Evolutionary conservation across 2,329 filamentous ascomycete genomes (phyloP).

Genomic region (Fusarium caatingaense): DNA sequence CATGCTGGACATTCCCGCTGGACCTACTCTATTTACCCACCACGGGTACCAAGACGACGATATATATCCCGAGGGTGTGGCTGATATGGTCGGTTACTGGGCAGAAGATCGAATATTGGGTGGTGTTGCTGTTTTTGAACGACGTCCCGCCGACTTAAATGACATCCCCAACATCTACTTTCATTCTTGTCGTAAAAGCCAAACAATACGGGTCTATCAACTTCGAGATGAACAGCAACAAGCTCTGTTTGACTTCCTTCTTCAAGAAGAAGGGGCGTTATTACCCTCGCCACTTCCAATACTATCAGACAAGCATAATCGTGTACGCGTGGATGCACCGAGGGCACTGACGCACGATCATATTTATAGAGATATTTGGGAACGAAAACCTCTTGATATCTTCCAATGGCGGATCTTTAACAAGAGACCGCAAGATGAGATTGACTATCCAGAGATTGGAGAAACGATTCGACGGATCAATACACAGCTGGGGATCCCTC

Average conservation of each 20-base stretch:
- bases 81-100: conserved; percentile 30
- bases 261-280: not conserved
- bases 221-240: conserved; percentile 24
- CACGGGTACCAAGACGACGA: conserved; percentile 24
- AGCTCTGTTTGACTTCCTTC: conserved; percentile 11
- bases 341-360: conserved; percentile 8
- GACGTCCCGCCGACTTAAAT: not conserved
- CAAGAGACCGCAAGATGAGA: conserved; percentile 20
- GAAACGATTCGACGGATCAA: conserved; percentile 15
- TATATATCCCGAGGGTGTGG: conserved; percentile 24
- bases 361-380: conserved; percentile 34
- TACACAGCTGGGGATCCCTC: not conserved
- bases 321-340: conserved; percentile 18
- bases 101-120: conserved; percentile 26
- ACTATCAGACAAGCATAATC: conserved; percentile 10
- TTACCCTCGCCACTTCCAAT: conserved; percentile 12
- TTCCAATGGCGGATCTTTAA: conserved; percentile 5
- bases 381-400: conserved; percentile 6
- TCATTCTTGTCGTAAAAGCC: conserved; percentile 15
- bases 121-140: conserved; percentile 19
- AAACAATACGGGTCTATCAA: conserved; percentile 27
- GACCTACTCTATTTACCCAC: conserved; percentile 22
- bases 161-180: conserved; percentile 21
- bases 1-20: conserved; percentile 1
- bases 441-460: conserved; percentile 26